Percentiles rank a stretch among this genome's conserved stretches.
Evolutionary conservation across 176 grass and related monocot species (phyloP).

Genomic region (Saccharum officinarum): DNA sequence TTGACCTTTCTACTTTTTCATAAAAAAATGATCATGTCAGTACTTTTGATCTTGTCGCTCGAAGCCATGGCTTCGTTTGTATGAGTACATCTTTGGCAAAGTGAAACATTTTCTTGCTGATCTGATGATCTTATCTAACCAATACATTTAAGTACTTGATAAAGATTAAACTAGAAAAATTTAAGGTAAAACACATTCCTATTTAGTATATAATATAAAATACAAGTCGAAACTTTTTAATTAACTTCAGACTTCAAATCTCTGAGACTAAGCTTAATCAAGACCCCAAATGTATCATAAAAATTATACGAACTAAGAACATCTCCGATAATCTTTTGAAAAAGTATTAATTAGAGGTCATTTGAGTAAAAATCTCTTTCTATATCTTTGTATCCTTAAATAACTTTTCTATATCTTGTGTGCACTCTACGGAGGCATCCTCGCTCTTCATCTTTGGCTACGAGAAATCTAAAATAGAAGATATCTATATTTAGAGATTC

Average conservation of each 20-base stretch:
- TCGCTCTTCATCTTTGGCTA: no score
- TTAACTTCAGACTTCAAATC: not conserved
- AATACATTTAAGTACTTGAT: not conserved
- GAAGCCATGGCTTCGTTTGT: not conserved
- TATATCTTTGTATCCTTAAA: no score
- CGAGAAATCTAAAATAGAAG: no score
- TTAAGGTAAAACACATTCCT: not conserved
- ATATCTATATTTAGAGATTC: no score
- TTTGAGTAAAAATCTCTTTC: no score
- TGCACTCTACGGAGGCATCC: no score
- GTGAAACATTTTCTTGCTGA: not conserved
- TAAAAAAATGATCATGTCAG: slow-evolving; percentile 20
- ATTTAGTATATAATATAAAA: not conserved
- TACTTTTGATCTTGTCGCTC: slow-evolving; percentile 7
- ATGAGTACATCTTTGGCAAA: not conserved
- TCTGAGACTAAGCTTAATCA: not conserved
- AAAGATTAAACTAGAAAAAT: not conserved
- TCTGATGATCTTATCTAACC: not conserved
- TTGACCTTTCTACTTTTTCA: slow-evolving; percentile 18
- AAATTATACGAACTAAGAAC: not conserved
- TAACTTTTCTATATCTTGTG: no score
- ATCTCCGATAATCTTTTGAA: no score
- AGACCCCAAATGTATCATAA: not conserved
- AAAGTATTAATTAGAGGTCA: no score
- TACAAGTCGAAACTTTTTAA: not conserved